A percentile compares a stretch with the other conserved stretches of the same genome.
These are phyloP conservation scores for Mycena sanguinolenta DNA, from an alignment of 768 basidiomycete genomes.

Conservation along the genomic window DNA sequence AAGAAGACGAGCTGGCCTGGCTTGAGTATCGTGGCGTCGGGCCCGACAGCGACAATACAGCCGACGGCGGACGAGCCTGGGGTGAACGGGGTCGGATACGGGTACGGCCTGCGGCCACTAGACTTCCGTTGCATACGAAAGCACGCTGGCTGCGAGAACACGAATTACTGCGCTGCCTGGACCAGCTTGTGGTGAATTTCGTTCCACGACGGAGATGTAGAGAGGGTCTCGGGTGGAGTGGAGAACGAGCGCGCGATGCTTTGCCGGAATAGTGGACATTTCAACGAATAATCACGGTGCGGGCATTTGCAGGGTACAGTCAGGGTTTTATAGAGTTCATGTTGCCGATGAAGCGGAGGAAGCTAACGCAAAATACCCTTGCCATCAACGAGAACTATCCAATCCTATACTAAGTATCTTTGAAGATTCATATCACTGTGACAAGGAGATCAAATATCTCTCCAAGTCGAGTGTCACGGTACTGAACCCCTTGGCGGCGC, in stretches of 20 bases:
- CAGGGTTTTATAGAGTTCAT: too few relatives aligned
- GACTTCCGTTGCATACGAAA: background rate
- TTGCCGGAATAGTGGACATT: background rate
- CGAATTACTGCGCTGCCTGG: background rate
- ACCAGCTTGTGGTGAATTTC: background rate
- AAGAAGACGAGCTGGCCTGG: conserved; percentile 9
- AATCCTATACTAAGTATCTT: too few relatives aligned
- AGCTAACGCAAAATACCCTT: too few relatives aligned
- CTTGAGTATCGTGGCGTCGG: background rate
- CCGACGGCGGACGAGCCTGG: conserved; percentile 5
- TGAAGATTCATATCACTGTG: too few relatives aligned
- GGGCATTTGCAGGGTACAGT: too few relatives aligned
- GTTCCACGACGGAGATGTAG: background rate
- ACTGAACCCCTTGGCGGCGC: too few relatives aligned
- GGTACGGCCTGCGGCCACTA: background rate
- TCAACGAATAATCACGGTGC: too few relatives aligned
- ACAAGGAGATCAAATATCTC: too few relatives aligned
- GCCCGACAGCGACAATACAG: background rate
- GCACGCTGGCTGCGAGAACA: background rate
- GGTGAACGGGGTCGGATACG: background rate
- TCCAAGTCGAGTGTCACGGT: too few relatives aligned
- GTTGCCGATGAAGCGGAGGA: too few relatives aligned
- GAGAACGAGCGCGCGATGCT: conserved; percentile 2
- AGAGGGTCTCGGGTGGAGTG: background rate
- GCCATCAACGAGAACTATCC: too few relatives aligned